Conservation (phyloP, 1,284 basidiomycete genomes). For the Caloboletus inedulis region DNA sequence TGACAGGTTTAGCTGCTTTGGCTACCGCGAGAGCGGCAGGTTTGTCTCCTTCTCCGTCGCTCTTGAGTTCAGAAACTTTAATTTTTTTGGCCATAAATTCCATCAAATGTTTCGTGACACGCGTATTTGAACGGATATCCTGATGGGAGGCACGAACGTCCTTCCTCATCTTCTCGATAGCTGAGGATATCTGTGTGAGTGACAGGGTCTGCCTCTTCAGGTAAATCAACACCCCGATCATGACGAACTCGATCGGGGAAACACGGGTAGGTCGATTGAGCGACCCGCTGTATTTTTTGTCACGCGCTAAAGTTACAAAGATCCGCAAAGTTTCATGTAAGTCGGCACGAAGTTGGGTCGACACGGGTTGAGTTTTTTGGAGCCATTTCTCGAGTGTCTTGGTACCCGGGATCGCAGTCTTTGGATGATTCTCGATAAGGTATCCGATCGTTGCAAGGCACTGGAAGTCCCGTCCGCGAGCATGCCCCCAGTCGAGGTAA, state of each 20-base stretch:
- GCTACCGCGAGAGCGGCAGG: conserved; percentile 20
- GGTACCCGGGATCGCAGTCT: conserved; percentile 30
- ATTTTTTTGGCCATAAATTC: conserved; percentile 37
- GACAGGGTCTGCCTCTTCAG: conserved; percentile 36
- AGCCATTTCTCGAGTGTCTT: conserved; percentile 45
- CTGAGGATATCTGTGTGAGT: conserved; percentile 41
- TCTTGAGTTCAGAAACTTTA: conserved; percentile 33
- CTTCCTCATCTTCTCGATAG: conserved; percentile 41
- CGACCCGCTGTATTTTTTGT: conserved; percentile 36
- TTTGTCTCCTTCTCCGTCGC: conserved; percentile 30
- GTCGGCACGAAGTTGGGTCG: conserved; percentile 30
- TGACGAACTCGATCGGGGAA: conserved; percentile 48
- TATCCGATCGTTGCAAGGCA: conserved; percentile 44
- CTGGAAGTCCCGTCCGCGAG: conserved; percentile 49
- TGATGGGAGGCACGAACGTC: conserved; percentile 40
- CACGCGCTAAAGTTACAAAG: conserved; percentile 39
- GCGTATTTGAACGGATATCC: conserved; percentile 44
- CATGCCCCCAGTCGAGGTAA: conserved; percentile 43
- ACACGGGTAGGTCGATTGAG: conserved; percentile 42
- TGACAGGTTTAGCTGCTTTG: conserved; percentile 18
- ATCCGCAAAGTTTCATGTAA: conserved; percentile 42
- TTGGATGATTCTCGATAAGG: conserved; percentile 38
- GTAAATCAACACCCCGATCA: conserved; percentile 46
- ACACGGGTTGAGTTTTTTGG: conserved; percentile 26
- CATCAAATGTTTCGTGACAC: conserved; percentile 40